Conservation (phyloP, 441 rosid species). For the Brassica hybrid region DNA sequence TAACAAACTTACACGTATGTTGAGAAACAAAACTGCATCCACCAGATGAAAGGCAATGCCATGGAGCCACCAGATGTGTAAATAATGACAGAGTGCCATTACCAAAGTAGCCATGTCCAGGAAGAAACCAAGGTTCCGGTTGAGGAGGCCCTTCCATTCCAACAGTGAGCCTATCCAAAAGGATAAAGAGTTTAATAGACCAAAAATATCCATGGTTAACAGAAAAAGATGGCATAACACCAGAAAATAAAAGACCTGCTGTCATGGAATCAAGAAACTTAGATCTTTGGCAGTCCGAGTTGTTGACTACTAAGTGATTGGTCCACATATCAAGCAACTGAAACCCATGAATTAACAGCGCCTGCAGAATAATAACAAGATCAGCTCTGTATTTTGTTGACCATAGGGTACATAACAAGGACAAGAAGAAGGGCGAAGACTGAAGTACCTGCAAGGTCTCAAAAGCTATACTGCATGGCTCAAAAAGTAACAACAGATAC, state of each 20-base stretch:
- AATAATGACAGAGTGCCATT: slow-evolving; percentile 92
- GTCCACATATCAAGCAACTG: slow-evolving; percentile 95
- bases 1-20: slow-evolving; percentile 79
- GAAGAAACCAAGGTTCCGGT: slow-evolving; percentile 68
- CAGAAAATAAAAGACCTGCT: slow-evolving; percentile 59
- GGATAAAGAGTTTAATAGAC: slow-evolving; percentile 22
- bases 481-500: slow-evolving; percentile 84
- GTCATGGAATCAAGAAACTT: slow-evolving; percentile 73
- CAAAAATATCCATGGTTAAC: slow-evolving; percentile 19
- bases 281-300: slow-evolving; percentile 66
- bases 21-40: slow-evolving; percentile 88
- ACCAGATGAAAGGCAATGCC: slow-evolving; percentile 96
- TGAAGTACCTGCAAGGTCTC: slow-evolving; percentile 92
- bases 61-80: slow-evolving; percentile 96
- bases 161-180: slow-evolving; percentile 73
- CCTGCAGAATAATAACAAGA: slow-evolving; percentile 54
- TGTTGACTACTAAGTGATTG: slow-evolving; percentile 72
- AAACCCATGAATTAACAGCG: slow-evolving; percentile 91
- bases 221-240: slow-evolving; percentile 22
- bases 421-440: not conserved
- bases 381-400: slow-evolving; percentile 17
- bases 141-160: slow-evolving; percentile 96
- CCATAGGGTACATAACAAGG: slow-evolving; percentile 4
- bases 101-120: slow-evolving; percentile 93
- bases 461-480: slow-evolving; percentile 95